A percentile compares a stretch with the other conserved stretches of the same genome.
phyloP scores from a whole-genome alignment of 306 rosid genomes.

The Cucurbita maxima region DNA sequence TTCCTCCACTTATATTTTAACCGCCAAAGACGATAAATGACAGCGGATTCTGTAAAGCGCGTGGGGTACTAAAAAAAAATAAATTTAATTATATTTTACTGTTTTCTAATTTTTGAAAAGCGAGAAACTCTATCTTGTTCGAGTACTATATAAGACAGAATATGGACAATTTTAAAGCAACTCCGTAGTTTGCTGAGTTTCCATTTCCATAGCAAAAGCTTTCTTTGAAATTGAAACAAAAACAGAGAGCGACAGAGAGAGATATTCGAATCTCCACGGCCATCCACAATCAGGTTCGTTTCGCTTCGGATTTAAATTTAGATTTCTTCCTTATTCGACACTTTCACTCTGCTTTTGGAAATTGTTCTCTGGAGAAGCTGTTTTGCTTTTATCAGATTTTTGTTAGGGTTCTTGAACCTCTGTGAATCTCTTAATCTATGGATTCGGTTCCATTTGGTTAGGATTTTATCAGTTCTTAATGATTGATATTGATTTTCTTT shows the following conservation, averaged over 20 bases:
- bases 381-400: background rate
- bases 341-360: background rate
- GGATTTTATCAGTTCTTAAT: background rate
- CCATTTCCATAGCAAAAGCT: background rate
- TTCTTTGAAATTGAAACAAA: background rate
- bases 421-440: background rate
- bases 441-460: background rate
- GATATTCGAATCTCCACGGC: background rate
- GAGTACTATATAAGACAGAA: background rate
- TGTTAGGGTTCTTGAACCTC: background rate
- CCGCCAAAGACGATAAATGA: conserved; percentile 25
- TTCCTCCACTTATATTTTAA: conserved; percentile 18
- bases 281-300: background rate
- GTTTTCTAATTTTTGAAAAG: background rate
- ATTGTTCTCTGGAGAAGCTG: background rate
- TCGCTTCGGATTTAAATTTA: background rate
- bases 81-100: background rate
- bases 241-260: background rate
- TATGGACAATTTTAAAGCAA: conserved; percentile 6
- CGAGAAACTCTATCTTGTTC: background rate
- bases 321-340: background rate
- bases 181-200: conserved; percentile 4
- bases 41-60: conserved; percentile 21
- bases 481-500: background rate
- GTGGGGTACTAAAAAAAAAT: background rate